Conservation (phyloP, 805 yeast species). For the Candida easanensis region DNA sequence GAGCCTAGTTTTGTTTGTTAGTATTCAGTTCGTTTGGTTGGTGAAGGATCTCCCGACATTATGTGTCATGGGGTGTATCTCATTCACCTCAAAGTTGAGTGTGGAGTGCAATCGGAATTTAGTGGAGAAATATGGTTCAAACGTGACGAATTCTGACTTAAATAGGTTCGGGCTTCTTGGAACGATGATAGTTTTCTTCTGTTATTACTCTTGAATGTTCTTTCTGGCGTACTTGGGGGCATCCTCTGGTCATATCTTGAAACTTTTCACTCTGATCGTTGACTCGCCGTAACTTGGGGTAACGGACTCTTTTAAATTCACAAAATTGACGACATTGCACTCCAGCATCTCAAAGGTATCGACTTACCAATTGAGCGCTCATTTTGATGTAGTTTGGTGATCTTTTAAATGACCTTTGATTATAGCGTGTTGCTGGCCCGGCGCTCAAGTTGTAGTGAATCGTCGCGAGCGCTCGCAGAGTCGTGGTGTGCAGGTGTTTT, state of each 20-base stretch:
- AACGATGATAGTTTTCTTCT: not conserved
- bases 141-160: not conserved
- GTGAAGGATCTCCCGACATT: not conserved
- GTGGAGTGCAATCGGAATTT: constrained; percentile 6
- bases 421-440: constrained; percentile 7
- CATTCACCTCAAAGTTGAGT: not conserved
- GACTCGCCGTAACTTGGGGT: constrained; percentile 1
- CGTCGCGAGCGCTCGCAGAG: constrained; percentile 13
- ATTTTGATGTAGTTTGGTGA: constrained; percentile 24
- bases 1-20: constrained; percentile 40
- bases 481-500: constrained; percentile 21
- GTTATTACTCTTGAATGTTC: not conserved
- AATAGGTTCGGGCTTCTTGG: not conserved
- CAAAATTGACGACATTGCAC: constrained; percentile 1
- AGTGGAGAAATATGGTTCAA: not conserved
- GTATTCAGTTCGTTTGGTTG: not conserved
- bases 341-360: constrained; percentile 6
- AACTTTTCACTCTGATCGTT: constrained; percentile 13
- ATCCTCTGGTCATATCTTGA: constrained; percentile 2
- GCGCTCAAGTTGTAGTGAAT: constrained; percentile 8
- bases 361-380: constrained; percentile 34
- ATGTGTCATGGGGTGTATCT: not conserved
- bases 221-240: not conserved
- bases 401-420: constrained; percentile 4
- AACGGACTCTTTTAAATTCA: not conserved